A percentile compares a stretch with the other conserved stretches of the same genome.
phyloP scores from a whole-genome alignment of 1,139 yeast genomes.

The Meyerozyma athensensis region DNA sequence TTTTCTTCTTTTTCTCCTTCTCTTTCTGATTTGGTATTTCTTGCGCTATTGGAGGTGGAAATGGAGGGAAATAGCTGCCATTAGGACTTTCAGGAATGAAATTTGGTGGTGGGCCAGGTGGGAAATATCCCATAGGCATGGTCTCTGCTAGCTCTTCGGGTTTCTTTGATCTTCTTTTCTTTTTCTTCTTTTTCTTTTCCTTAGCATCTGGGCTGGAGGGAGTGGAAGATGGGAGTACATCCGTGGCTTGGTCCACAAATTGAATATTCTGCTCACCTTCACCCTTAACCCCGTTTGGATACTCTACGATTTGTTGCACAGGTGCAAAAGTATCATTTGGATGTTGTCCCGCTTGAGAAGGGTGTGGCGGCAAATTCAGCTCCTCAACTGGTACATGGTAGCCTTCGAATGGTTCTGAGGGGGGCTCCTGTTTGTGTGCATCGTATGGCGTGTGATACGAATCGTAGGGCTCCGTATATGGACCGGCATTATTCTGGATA shows the following conservation, averaged over 20 bases:
- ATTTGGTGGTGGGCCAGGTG: constrained; percentile 4
- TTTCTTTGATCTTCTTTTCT: constrained; percentile 9
- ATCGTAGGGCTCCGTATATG: constrained; percentile 1
- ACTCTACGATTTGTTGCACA: no score
- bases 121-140: constrained; percentile 1
- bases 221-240: not conserved
- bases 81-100: not conserved
- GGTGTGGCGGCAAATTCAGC: not conserved
- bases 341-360: no score
- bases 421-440: constrained; percentile 1
- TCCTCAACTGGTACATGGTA: constrained; percentile 15
- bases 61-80: not conserved
- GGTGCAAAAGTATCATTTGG: no score
- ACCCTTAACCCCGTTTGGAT: not conserved
- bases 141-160: constrained; percentile 4
- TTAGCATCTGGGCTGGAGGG: constrained; percentile 11
- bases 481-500: no score
- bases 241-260: no score
- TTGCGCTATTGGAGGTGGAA: not conserved
- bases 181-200: constrained; percentile 18
- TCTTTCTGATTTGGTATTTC: constrained; percentile 7
- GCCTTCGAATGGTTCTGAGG: constrained; percentile 26
- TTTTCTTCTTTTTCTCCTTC: constrained; percentile 11
- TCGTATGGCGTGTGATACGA: constrained; percentile 5
- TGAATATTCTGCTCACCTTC: not conserved